Percentiles rank a stretch among this genome's conserved stretches.
These are phyloP conservation scores for Nothomitra cinnamomea DNA, from an alignment of 2,329 filamentous ascomycete genomes.

Conservation along the genomic window DNA sequence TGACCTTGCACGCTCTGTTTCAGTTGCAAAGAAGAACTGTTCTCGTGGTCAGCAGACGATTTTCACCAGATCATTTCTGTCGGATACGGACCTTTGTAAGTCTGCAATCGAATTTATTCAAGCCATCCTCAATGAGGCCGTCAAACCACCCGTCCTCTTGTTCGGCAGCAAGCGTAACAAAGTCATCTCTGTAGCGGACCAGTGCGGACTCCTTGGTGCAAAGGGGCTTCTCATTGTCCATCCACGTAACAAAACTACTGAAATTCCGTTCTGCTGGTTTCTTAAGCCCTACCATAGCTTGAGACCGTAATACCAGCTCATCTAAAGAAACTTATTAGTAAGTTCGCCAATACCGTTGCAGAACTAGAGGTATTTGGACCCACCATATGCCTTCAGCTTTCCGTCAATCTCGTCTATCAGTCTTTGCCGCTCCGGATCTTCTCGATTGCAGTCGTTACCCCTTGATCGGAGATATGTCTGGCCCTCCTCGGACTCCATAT, in stretches of 20 bases:
- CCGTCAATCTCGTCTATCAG: neutral
- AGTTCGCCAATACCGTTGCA: neutral
- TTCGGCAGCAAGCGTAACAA: conserved; percentile 15
- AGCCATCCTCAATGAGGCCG: neutral
- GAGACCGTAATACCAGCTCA: neutral
- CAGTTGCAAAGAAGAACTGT: neutral
- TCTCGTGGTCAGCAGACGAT: neutral
- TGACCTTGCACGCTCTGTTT: neutral
- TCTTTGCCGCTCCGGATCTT: neutral
- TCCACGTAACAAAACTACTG: conserved; percentile 15
- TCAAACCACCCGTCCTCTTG: conserved; percentile 12
- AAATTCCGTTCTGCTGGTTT: neutral
- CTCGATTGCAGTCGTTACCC: neutral
- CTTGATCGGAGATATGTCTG: neutral
- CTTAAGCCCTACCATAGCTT: neutral
- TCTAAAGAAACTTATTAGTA: neutral
- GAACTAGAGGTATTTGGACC: neutral
- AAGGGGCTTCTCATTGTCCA: conserved; percentile 4
- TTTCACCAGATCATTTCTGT: neutral
- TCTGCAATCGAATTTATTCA: neutral
- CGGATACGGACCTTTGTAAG: neutral
- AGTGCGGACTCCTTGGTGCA: neutral
- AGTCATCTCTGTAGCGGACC: neutral
- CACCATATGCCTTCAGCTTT: conserved; percentile 1
- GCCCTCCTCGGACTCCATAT: conserved; percentile 13